Evolutionary conservation across 2,329 filamentous ascomycete species (phyloP), one percentile per base, ranked within the genome.

Genomic region (Cercospora zeae-maydis): DNA sequence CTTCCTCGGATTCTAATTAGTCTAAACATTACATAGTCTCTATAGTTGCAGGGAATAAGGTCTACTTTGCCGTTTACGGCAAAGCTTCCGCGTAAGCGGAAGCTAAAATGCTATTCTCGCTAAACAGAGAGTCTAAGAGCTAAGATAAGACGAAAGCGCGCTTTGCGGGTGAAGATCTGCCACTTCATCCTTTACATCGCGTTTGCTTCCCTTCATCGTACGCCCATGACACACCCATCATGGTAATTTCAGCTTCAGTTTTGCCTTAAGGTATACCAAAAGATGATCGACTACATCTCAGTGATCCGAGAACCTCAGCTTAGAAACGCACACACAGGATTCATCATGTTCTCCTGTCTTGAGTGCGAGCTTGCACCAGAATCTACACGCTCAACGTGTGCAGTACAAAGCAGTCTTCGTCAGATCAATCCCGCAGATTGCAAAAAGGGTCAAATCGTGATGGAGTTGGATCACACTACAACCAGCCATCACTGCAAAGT

Each of bases 161-260:
- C 45, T n/a, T 39, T 45, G 34, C 24, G 36, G 54, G 37, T 14
- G 37, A 58, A 45, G 54, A 58, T 58, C 36, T 47, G 42, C 42
- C 42, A 47, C 42, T 39, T 58, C 54, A 45, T n/a, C 21, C 34
- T 42, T 39, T 19, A 39, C 34, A 16, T 27, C 14, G n/a, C 33
- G 36, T 57, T 8, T 31, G 21, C 13, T 10, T 30, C 45, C 14
- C 34, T n/a, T 37, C 19, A 11, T 13, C 13, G 14, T 42, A 45
- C 36, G 3, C 36, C 16, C 27, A 56, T 24, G 21, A 42, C 21
- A 47, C 19, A 42, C 16, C 10, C 19, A 47, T 27, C 21, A 47
- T 27, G 4, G 6, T 21, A 0, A 19, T 21, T 13, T 13, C 3
- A 24, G 5, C 42, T 47, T 27, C 10, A 27, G 0, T 8, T 8